Evolutionary conservation across 2,329 filamentous ascomycete species (phyloP).

Genomic region (Mycosphaerella sp.): DNA sequence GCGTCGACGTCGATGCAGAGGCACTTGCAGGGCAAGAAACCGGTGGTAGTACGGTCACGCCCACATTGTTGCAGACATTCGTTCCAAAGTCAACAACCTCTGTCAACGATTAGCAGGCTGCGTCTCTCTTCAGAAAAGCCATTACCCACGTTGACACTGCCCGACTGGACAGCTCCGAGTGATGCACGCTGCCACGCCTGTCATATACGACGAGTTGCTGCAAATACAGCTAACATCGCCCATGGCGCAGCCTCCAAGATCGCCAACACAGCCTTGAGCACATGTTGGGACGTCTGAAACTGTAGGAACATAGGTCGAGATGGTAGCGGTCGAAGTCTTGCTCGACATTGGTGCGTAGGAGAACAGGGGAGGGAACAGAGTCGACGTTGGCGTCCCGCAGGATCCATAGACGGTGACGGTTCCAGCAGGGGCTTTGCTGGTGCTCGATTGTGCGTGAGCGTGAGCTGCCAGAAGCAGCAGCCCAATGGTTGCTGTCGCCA

Average conservation of each 20-base stretch:
- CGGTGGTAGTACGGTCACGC: constrained; percentile 1
- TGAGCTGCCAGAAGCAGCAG: background rate
- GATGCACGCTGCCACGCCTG: background rate
- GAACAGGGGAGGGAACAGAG: constrained; percentile 1
- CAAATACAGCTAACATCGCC: constrained; percentile 7
- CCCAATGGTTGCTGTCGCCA: background rate
- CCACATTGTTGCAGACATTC: constrained; percentile 4
- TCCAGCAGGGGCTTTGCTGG: background rate
- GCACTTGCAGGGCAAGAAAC: background rate
- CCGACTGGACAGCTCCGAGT: background rate
- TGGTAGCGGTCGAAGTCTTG: background rate
- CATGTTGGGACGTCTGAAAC: constrained; percentile 3
- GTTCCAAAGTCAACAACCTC: constrained; percentile 10
- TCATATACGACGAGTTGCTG: constrained; percentile 1
- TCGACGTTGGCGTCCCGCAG: constrained; percentile 3
- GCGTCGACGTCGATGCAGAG: too few species aligned
- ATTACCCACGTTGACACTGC: background rate
- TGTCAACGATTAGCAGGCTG: background rate
- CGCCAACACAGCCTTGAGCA: background rate
- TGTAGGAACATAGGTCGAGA: background rate
- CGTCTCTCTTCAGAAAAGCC: background rate
- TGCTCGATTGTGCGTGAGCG: background rate
- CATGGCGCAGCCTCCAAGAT: constrained; percentile 1
- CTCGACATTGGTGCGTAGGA: background rate
- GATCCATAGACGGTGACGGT: constrained; percentile 6